Evolutionary conservation across 495 filamentous ascomycete species (phyloP).

Genomic region (Hypoxylon perforatum): DNA sequence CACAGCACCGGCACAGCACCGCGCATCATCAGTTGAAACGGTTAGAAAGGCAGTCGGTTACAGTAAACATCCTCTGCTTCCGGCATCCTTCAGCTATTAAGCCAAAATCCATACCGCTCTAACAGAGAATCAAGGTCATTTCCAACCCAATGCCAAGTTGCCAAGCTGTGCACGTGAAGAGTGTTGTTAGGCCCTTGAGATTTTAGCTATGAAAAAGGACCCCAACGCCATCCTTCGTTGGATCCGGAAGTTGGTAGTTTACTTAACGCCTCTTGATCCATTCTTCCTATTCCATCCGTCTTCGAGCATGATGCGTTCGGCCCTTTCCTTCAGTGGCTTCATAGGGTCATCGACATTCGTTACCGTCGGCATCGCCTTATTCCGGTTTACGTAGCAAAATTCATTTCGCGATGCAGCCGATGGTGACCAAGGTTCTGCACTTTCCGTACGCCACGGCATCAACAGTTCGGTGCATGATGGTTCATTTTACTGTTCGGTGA

Average conservation of each 20-base stretch:
- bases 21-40: background rate
- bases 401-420: background rate
- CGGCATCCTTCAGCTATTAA: background rate
- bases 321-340: background rate
- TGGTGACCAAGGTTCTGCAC: too few species aligned
- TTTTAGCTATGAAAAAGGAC: slow-evolving; percentile 5
- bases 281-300: background rate
- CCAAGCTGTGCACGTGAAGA: slow-evolving; percentile 4
- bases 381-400: background rate
- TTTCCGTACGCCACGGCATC: too few species aligned
- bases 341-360: background rate
- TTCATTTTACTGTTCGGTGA: too few species aligned
- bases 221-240: slow-evolving; percentile 9
- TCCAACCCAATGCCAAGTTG: slow-evolving; percentile 1
- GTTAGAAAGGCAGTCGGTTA: background rate
- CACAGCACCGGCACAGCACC: background rate
- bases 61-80: background rate
- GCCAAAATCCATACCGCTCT: background rate
- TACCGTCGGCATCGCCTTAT: background rate
- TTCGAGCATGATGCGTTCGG: background rate
- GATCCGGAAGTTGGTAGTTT: slow-evolving; percentile 11
- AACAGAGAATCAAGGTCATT: background rate
- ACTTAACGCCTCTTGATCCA: background rate
- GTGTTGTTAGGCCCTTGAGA: background rate
- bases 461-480: too few species aligned